Evolutionary conservation across 2,329 filamentous ascomycete genomes (phyloP).

Genomic region (Aspergillus clavatus): DNA sequence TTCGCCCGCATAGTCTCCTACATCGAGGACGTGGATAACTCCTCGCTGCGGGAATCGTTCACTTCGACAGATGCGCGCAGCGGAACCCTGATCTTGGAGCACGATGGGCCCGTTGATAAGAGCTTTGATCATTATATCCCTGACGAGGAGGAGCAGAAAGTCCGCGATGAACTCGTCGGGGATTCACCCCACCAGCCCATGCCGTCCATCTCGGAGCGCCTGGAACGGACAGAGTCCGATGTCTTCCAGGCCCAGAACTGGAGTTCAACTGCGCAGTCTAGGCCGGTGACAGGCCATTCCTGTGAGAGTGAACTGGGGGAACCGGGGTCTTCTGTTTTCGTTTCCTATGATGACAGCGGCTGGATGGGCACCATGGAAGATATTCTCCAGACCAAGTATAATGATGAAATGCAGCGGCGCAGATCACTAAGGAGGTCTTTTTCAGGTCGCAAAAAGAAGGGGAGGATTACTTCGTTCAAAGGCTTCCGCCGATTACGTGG

Average conservation of each 20-base stretch:
- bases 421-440: background rate
- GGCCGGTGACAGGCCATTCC: slow-evolving; percentile 14
- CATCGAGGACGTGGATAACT: slow-evolving; percentile 31
- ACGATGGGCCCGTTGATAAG: background rate
- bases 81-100: slow-evolving; percentile 10
- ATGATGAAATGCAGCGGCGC: background rate
- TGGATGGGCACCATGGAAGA: slow-evolving; percentile 20
- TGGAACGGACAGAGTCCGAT: slow-evolving; percentile 16
- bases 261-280: slow-evolving; percentile 13
- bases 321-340: slow-evolving; percentile 26
- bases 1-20: slow-evolving; percentile 34
- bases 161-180: slow-evolving; percentile 18
- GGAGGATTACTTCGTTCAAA: background rate
- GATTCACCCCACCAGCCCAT: slow-evolving; percentile 20
- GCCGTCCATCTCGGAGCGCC: slow-evolving; percentile 24
- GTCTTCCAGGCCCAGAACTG: slow-evolving; percentile 7
- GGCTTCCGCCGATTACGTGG: background rate
- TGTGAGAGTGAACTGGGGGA: slow-evolving; percentile 29
- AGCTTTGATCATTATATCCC: background rate
- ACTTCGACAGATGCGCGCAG: slow-evolving; percentile 9
- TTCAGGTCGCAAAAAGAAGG: background rate
- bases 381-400: background rate
- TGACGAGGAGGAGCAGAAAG: slow-evolving; percentile 12
- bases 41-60: slow-evolving; percentile 22
- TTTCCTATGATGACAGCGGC: slow-evolving; percentile 21